Evolutionary conservation across 2,329 filamentous ascomycete species (phyloP), one percentile per base, ranked within the genome.

Genomic region (Cercospora zeae-maydis): DNA sequence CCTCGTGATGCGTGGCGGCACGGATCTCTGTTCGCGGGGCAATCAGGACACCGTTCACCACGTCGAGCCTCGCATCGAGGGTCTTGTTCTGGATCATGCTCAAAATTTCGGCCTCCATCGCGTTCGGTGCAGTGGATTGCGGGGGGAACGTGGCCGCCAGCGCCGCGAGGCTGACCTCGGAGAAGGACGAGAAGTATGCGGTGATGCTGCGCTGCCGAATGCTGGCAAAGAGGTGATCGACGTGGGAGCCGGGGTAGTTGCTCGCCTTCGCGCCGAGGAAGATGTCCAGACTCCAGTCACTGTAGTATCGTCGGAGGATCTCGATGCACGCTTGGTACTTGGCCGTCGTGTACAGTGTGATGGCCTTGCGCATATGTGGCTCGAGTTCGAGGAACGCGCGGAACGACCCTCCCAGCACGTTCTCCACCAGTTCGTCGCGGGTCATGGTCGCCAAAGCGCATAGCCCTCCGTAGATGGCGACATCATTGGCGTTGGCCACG

Each of bases 141-240:
- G 69, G 66, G 0, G 86, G 87, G 75, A 99, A 98, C 1, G 91
- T 88, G 36, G 84, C 81, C 8, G 90, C 86, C 81, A 99, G 86
- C 64, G 87, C 92, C 19, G 88, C 83, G 4, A 98, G 81, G 0
- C 90, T 93, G 65, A 97, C 92, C 68, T 88, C 88, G 45, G 89
- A 96, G 76, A 96, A 99, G 0, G 95, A 93, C 24, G 91, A 83
- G 70, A 96, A 89, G 78, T 97, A 98, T 73, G 96, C 91, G 24
- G 93, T 86, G 63, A 99, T 97, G 72, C 93, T 93, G 79, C 97
- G 97, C 72, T 84, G 90, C 63, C 95, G 87, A 69, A 99, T 92
- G 53, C 82, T 80, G 10, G 83, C 80, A 78, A 93, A 95, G 19
- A 99, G 81, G 1, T 80, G 78, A 37, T 83, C 73, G 16, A 97